These are phyloP conservation scores for Pholiota microspora DNA, from an alignment of 768 basidiomycete genomes.

Conservation along the genomic window DNA sequence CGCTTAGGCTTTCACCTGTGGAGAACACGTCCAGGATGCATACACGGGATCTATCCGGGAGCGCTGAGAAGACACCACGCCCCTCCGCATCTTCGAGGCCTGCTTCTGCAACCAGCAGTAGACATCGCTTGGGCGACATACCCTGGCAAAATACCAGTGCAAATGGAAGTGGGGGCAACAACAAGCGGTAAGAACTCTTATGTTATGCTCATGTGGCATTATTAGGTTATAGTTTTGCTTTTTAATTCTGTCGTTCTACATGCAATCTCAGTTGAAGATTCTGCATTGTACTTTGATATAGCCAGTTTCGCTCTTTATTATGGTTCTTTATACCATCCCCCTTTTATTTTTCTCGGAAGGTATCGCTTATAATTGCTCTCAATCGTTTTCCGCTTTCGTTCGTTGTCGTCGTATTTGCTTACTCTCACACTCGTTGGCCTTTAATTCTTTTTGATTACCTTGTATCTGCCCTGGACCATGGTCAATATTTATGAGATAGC, in stretches of 20 bases:
- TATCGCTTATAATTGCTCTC: background rate
- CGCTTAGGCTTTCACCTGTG: conserved; percentile 1
- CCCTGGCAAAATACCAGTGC: conserved; percentile 44
- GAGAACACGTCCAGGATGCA: conserved; percentile 5
- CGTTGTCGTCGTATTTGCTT: too few relatives aligned
- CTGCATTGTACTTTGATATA: background rate
- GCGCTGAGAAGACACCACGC: conserved; percentile 9
- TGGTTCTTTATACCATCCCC: background rate
- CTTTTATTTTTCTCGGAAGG: background rate
- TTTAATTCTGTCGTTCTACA: background rate
- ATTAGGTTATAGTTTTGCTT: background rate
- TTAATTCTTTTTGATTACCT: background rate
- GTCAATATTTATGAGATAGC: too few relatives aligned
- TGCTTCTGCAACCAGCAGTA: conserved; percentile 31
- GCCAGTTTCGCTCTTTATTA: background rate
- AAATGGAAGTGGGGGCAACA: conserved; percentile 11
- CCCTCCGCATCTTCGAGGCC: conserved; percentile 13
- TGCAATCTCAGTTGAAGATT: background rate
- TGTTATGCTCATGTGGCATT: background rate
- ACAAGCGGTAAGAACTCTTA: background rate
- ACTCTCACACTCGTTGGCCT: too few relatives aligned
- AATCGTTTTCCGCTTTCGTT: background rate
- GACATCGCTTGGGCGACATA: conserved; percentile 63
- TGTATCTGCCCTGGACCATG: too few relatives aligned
- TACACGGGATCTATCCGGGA: conserved; percentile 10